Evolutionary conservation across 805 yeast genomes (phyloP).

Genomic region (Starmerella gropengiesseri): DNA sequence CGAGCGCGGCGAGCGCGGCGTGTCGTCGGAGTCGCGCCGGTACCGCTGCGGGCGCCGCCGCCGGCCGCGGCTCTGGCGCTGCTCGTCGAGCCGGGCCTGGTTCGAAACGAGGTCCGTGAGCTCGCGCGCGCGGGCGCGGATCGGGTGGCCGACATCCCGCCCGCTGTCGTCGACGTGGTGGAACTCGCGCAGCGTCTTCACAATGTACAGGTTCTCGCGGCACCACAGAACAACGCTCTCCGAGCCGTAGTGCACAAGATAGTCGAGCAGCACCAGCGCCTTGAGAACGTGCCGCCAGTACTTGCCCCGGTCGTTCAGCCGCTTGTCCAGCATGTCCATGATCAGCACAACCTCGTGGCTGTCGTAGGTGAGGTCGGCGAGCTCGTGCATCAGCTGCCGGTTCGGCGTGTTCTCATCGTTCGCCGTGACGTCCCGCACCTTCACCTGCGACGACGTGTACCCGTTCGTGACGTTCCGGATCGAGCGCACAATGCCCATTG

Average conservation of each 20-base stretch:
- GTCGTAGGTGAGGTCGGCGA: constrained; percentile 63
- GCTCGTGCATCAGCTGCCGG: constrained; percentile 68
- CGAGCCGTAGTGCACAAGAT: constrained; percentile 71
- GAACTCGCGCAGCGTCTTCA: constrained; percentile 85
- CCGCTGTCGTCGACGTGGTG: constrained; percentile 68
- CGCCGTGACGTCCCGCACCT: constrained; percentile 81
- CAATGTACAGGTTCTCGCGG: constrained; percentile 72
- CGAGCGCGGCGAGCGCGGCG: constrained; percentile 26
- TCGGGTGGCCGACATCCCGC: constrained; percentile 76
- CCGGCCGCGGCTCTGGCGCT: constrained; percentile 36
- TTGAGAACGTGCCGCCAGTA: constrained; percentile 96
- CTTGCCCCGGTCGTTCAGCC: constrained; percentile 91
- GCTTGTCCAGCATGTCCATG: constrained; percentile 86
- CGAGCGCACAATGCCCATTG: constrained; percentile 73
- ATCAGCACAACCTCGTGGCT: constrained; percentile 68
- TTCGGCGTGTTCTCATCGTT: constrained; percentile 83
- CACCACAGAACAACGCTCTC: constrained; percentile 89
- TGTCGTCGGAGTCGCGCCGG: constrained; percentile 25
- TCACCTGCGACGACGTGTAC: constrained; percentile 70
- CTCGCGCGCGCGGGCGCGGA: constrained; percentile 83
- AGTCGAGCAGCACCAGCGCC: constrained; percentile 79
- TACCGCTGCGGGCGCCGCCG: constrained; percentile 13
- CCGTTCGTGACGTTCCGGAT: constrained; percentile 86
- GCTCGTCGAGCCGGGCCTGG: constrained; percentile 67
- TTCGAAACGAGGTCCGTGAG: constrained; percentile 69